These are phyloP conservation scores for Mucor indicus DNA, from an alignment of 371 early-diverging fungal species.

Conservation along the genomic window DNA sequence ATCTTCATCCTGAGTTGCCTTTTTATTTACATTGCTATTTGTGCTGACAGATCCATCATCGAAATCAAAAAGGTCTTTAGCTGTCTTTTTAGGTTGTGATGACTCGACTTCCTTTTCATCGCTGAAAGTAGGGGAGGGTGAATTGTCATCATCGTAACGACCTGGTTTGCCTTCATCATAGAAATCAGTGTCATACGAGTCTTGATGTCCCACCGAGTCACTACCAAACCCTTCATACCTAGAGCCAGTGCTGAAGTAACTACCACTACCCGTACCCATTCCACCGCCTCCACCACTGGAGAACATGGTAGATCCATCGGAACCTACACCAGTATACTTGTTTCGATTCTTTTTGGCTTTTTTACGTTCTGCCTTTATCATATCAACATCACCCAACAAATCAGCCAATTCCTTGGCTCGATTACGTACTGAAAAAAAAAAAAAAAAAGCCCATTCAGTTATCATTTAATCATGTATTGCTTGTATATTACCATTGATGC, in stretches of 20 bases:
- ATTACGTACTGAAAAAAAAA: slow-evolving; percentile 70
- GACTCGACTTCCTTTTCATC: too few species aligned
- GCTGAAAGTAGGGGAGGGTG: neutral
- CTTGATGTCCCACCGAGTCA: too few species aligned
- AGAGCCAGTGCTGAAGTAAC: slow-evolving; percentile 4
- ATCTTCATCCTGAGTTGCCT: slow-evolving; percentile 49
- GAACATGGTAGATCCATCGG: slow-evolving; percentile 28
- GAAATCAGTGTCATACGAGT: slow-evolving; percentile 11
- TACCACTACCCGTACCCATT: slow-evolving; percentile 19
- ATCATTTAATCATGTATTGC: too few species aligned
- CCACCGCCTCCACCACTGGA: slow-evolving; percentile 30
- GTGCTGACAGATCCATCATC: too few species aligned
- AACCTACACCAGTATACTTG: slow-evolving; percentile 82
- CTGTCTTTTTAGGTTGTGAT: slow-evolving; percentile 40
- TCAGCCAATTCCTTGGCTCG: slow-evolving; percentile 91
- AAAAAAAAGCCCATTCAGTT: neutral
- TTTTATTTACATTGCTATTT: too few species aligned
- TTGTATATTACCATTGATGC: slow-evolving; percentile 86
- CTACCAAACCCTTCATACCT: slow-evolving; percentile 51
- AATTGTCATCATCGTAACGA: slow-evolving; percentile 10
- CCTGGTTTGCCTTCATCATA: slow-evolving; percentile 16
- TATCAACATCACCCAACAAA: slow-evolving; percentile 71
- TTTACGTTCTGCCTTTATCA: slow-evolving; percentile 79
- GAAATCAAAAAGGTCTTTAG: slow-evolving; percentile 55
- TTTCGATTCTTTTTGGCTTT: slow-evolving; percentile 84